Evolutionary conservation across 2,329 filamentous ascomycete genomes (phyloP).

Genomic region (Camptophora hylomeconis): DNA sequence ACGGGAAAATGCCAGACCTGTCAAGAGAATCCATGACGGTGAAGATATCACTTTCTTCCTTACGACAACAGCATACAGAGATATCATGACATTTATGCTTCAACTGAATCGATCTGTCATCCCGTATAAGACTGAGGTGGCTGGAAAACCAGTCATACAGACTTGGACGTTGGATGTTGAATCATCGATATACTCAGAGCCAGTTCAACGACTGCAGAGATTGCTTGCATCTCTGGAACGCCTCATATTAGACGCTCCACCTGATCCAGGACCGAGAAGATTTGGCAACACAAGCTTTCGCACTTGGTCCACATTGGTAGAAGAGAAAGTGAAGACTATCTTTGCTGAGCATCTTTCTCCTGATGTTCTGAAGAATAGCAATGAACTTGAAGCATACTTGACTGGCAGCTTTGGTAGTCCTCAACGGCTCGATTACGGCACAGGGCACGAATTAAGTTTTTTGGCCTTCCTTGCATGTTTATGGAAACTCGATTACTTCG

Average conservation of each 20-base stretch:
- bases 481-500: conserved; percentile 82
- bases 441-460: conserved; percentile 91
- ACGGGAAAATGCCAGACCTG: conserved; percentile 32
- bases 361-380: conserved; percentile 39
- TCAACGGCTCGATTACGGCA: conserved; percentile 87
- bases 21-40: conserved; percentile 74
- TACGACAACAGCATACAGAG: conserved; percentile 66
- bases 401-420: conserved; percentile 77
- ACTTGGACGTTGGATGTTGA: conserved; percentile 37
- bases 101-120: conserved; percentile 84
- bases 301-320: conserved; percentile 63
- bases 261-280: conserved; percentile 69
- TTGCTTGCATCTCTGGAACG: conserved; percentile 52
- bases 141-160: conserved; percentile 28
- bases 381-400: conserved; percentile 67
- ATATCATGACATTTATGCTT: conserved; percentile 75
- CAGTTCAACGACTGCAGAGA: conserved; percentile 50
- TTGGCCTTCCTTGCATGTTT: conserved; percentile 78
- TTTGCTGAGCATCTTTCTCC: conserved; percentile 37
- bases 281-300: conserved; percentile 91
- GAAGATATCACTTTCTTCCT: conserved; percentile 73
- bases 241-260: conserved; percentile 66
- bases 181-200: conserved; percentile 39
- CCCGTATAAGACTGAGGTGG: conserved; percentile 41
- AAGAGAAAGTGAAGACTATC: conserved; percentile 42